Percentiles rank a stretch among this genome's conserved stretches.
Evolutionary conservation across 2,329 filamentous ascomycete species (phyloP).

Genomic region (Curvularia hawaiiensis): DNA sequence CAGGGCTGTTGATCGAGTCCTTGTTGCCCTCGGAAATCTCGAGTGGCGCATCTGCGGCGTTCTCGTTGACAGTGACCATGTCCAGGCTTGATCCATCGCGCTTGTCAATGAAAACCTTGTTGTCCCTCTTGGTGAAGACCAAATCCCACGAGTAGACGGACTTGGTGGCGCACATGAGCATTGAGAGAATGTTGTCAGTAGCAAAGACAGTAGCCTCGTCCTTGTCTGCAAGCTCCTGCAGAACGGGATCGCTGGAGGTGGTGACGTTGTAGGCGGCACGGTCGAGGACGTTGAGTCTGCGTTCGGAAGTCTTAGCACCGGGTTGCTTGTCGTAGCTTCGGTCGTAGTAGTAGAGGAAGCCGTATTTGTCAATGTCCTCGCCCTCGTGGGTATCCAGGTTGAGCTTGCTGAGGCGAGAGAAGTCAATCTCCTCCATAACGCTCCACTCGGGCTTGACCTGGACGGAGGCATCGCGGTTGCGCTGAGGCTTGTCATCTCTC

Average conservation of each 20-base stretch:
- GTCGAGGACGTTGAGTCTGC: slow-evolving; percentile 86
- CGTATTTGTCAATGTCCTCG: slow-evolving; percentile 93
- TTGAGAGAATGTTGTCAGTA: slow-evolving; percentile 95
- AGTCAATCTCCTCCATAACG: slow-evolving; percentile 98
- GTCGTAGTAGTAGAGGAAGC: slow-evolving; percentile 99
- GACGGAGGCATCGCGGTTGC: slow-evolving; percentile 94
- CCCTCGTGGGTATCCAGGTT: slow-evolving; percentile 95
- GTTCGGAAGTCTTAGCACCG: slow-evolving; percentile 81
- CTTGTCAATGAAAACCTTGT: slow-evolving; percentile 99
- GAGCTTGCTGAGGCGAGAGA: slow-evolving; percentile 90
- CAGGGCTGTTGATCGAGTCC: slow-evolving; percentile 93
- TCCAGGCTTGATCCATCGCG: slow-evolving; percentile 92
- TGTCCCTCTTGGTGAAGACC: slow-evolving; percentile 87
- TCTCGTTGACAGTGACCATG: slow-evolving; percentile 99
- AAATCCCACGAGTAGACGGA: slow-evolving; percentile 99
- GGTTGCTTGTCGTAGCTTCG: slow-evolving; percentile 92
- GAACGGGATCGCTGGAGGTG: slow-evolving; percentile 92
- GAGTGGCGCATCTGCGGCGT: slow-evolving; percentile 91
- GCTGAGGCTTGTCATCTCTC: slow-evolving; percentile 98
- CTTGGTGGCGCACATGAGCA: slow-evolving; percentile 98
- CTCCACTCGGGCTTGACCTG: slow-evolving; percentile 96
- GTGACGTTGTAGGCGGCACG: slow-evolving; percentile 98
- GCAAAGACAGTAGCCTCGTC: slow-evolving; percentile 96
- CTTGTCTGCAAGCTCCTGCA: slow-evolving; percentile 95
- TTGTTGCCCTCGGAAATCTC: slow-evolving; percentile 92